Percentiles rank a stretch among this genome's conserved stretches.
Conservation (phyloP, 371 early-diverging fungal genomes). For the Rhizopus sp. region DNA sequence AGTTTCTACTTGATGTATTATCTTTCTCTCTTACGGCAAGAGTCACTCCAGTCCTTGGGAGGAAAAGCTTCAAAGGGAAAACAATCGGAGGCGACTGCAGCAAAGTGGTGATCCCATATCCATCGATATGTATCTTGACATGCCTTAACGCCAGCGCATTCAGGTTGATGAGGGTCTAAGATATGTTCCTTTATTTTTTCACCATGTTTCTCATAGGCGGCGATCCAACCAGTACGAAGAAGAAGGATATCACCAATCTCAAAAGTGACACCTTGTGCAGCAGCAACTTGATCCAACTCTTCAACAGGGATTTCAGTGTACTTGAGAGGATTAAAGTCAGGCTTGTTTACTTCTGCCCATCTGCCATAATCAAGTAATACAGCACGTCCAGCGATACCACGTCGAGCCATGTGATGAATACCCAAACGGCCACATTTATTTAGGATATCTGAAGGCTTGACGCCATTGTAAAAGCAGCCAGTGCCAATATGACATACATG, state of each 20-base stretch:
- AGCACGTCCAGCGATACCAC: constrained; percentile 49
- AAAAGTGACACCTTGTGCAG: constrained; percentile 37
- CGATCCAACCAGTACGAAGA: constrained; percentile 45
- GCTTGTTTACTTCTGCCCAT: constrained; percentile 34
- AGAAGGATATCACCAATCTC: constrained; percentile 44
- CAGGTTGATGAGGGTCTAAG: constrained; percentile 16
- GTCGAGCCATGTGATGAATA: constrained; percentile 46
- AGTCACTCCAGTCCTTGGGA: constrained; percentile 15
- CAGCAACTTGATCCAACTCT: constrained; percentile 38
- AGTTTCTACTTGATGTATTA: neutral
- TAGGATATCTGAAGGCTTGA: constrained; percentile 7
- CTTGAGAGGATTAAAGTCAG: constrained; percentile 32
- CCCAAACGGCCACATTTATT: constrained; percentile 29
- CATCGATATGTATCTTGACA: constrained; percentile 44
- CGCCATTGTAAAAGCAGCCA: constrained; percentile 37
- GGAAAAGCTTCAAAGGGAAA: constrained; percentile 48
- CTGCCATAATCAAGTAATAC: constrained; percentile 45
- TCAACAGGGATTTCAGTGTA: constrained; percentile 36
- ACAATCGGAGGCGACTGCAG: constrained; percentile 42
- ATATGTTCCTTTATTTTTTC: constrained; percentile 11
- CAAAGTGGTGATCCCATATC: constrained; percentile 51
- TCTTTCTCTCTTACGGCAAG: constrained; percentile 26
- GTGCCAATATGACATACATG: constrained; percentile 29
- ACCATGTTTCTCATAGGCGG: constrained; percentile 19
- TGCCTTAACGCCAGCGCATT: constrained; percentile 36